Base-by-base conservation (phyloP, 306 rosid species). In the Cercis canadensis region DNA sequence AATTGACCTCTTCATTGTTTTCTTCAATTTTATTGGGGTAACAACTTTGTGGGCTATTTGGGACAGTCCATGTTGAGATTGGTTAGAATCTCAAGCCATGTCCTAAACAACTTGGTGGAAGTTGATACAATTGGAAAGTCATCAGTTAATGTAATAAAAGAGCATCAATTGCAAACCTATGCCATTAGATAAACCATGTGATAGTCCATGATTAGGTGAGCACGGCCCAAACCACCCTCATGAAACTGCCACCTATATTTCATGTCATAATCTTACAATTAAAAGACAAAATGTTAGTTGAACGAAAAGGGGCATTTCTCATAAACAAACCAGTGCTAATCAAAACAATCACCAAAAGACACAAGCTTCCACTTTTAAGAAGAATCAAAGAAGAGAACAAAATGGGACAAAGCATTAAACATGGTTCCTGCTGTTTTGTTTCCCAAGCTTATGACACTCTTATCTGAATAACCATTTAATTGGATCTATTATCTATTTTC, bases 381-480 rank as follows among this genome's bases (percentile, higher is more conserved):
- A 43, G 43, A 70, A 75, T 59, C 65, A 46, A 21, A 65, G 73
- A 59, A 47, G 19, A 67, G 24, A 45, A 57, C 65, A 65, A 78
- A 66, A 65, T 67, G 32, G 62, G 69, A 74, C 80, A 81, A 82
- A 70, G 49, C 78, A 71, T 50, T 34, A 72, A 75, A 53, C 18
- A 81, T 66, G 74, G 55, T 19, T 53, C 72, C 67, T 75, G 60
- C 61, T 67, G 59, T 49, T 50, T 15, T 72, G 79, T 72, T 72
- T 44, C 79, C 85, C 69, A 57, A 56, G 75, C 51, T 76, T 21
- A 46, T 66, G 76, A 69, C 82, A 78, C 46, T 31, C 54, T 41
- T 61, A 75, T 62, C 79, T 74, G 70, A 57, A 72, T 66, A 36
- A 55, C 11, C 69, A 66, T 57, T 44, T 7, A 58, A 8, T 52